A percentile compares a stretch with the other conserved stretches of the same genome.
These are phyloP conservation scores for Cryptococcus sp. DNA, from an alignment of 1,284 basidiomycete species.

Conservation along the genomic window DNA sequence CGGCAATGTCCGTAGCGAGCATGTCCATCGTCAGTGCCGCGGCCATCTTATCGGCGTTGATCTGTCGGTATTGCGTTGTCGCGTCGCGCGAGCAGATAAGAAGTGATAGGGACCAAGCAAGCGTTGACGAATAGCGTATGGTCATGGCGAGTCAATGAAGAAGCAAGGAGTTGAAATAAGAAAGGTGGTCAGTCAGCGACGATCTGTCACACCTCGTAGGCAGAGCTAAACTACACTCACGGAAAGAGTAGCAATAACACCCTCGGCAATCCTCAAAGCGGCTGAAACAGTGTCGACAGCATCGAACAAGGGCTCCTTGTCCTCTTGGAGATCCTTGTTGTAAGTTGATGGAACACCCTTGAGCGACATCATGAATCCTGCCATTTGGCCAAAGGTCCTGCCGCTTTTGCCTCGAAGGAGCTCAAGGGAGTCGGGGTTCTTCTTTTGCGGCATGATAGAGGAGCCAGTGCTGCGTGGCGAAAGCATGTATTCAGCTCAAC, in stretches of 20 bases:
- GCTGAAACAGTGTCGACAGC: slow-evolving; percentile 84
- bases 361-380: slow-evolving; percentile 97
- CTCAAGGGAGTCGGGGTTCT: slow-evolving; percentile 96
- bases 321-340: slow-evolving; percentile 98
- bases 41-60: slow-evolving; percentile 86
- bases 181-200: not conserved
- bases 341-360: slow-evolving; percentile 98
- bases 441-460: slow-evolving; percentile 99
- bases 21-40: slow-evolving; percentile 92
- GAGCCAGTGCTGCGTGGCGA: slow-evolving; percentile 77
- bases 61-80: slow-evolving; percentile 58
- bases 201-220: not conserved
- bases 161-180: not conserved
- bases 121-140: not conserved
- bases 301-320: slow-evolving; percentile 97
- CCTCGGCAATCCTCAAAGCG: slow-evolving; percentile 88
- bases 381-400: slow-evolving; percentile 92
- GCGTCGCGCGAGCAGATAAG: not conserved
- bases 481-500: slow-evolving; percentile 1
- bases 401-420: slow-evolving; percentile 92
- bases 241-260: slow-evolving; percentile 85
- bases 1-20: slow-evolving; percentile 95
- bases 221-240: slow-evolving; percentile 55
- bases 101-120: not conserved
- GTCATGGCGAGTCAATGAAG: too few relatives aligned